Percentiles rank a stretch among this genome's conserved stretches.
phyloP scores from a whole-genome alignment of 345 rosid genomes.

The Murraya koenigii region DNA sequence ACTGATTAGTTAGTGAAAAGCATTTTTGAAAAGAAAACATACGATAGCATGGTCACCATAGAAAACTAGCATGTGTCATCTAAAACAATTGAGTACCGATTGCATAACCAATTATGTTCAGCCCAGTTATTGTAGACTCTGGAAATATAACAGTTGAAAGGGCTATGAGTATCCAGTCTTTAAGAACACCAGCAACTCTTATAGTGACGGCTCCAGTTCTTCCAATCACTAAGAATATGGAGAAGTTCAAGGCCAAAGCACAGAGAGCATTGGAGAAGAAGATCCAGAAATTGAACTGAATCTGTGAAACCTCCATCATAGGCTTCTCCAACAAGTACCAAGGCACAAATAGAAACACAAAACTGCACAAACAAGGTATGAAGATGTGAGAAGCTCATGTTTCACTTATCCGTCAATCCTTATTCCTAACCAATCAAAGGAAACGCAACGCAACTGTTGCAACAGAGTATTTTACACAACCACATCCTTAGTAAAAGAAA shows the following conservation, averaged over 20 bases:
- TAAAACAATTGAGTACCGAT: constrained; percentile 54
- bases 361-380: constrained; percentile 49
- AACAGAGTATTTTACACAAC: background rate
- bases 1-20: background rate
- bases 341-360: constrained; percentile 83
- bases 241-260: constrained; percentile 87
- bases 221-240: constrained; percentile 89
- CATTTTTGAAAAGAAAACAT: background rate
- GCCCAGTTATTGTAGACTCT: constrained; percentile 87
- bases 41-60: background rate
- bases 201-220: constrained; percentile 96
- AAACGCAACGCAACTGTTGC: background rate
- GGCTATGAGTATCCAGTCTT: constrained; percentile 97
- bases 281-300: constrained; percentile 95
- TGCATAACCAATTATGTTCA: constrained; percentile 90
- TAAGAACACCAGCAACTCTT: constrained; percentile 94
- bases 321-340: constrained; percentile 93
- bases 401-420: background rate
- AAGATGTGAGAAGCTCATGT: constrained; percentile 14
- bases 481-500: background rate
- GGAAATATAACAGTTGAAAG: constrained; percentile 91
- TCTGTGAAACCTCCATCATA: constrained; percentile 70
- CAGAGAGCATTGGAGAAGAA: constrained; percentile 94
- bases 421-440: background rate
- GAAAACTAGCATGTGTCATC: background rate